Base-by-base conservation (phyloP, 1,139 yeast genomes). In the Kodamaea suecica region DNA sequence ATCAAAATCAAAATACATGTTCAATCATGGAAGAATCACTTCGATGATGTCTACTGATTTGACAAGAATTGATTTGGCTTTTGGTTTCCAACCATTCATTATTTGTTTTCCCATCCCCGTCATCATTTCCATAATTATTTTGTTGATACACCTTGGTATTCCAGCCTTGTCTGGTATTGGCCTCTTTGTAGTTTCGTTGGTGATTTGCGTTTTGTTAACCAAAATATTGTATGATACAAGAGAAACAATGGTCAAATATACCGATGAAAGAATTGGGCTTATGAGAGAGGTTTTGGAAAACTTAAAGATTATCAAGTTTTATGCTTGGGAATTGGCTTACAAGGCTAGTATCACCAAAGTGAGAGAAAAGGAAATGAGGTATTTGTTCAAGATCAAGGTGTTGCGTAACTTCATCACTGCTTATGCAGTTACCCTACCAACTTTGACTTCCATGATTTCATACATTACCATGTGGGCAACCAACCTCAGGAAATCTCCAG, bases 251-350 rank as follows among this genome's bases (percentile, higher is more conserved):
- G 70, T 67, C 30, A 55, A 57, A 41, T 63, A 45, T 40, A 55
- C 72, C 15, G 75, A 70, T 47, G 57, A 63, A 43, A 56, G 75
- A 49, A 66, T 70, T 35, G 56, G 70, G 20, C 53, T 66, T 36
- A 67, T 69, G 67, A 59, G 73, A 43, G 76, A 70, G 48, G 62
- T 63, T 19, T 59, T 70, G 41, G 56, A 54, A 36, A 63, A 68
- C 47, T 53, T 70, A 42, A 70, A 69, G 43, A 55, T 69, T 29
- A 68, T 70, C 44, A 70, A 70, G 50, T 70, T 62, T 37, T 70
- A 68, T 41, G 73, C 75, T 19, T 70, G 76, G 76, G 76, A 70
- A 52, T 30, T 57, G 42, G 73, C 75, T 23, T 70, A 70, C 52
- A 63, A 62, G 48, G 41, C 53, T 33, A 55, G 58, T 38, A 59